Evolutionary conservation across 371 early-diverging fungal genomes (phyloP), one percentile per base, ranked within the genome.

Genomic region (Nosema bombycis): DNA sequence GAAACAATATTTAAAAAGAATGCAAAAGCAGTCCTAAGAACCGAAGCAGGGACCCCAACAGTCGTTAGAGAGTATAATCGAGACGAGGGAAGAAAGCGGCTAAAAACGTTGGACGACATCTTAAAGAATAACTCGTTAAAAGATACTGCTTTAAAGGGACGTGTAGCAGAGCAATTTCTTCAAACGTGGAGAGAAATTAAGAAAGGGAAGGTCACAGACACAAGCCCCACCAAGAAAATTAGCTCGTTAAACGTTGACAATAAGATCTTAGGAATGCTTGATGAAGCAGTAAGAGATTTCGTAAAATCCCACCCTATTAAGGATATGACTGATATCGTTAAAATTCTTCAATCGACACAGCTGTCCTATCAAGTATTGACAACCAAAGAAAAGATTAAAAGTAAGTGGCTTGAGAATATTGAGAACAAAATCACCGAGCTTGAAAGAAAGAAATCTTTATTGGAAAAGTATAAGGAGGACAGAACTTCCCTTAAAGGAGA

Each of bases 311-410:
- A 58, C 24, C 24, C 58, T 3, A 12, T 24, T 3, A 58, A 24
- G n/a, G 24, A 58, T 58, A 58, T 58, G 58, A 58, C 58, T 4
- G 58, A 58, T 58, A 24, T 24, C n/a, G 58, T 23, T 58, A 58
- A 24, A 58, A 58, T 58, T 58, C 24, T 58, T 3, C 58, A 58
- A 24, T 10, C 58, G 3, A 18, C n/a, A n/a, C 58, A 58, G 58
- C 58, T 58, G 24, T 58, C 58, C 4, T 58, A 58, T 23, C 12
- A 58, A 58, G 3, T 3, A 21, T 23, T 58, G 58, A 58, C 58
- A 58, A 24, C 24, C 3, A 58, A 58, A 24, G n/a, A 58, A 23
- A 24, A 58, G n/a, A 21, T 12, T 12, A 24, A 58, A 58, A 23
- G 3, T 4, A 24, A 3, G 4, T 21, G 24, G n/a, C 12, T 3